Percentiles rank a stretch among this genome's conserved stretches.
Evolutionary conservation across 2,329 filamentous ascomycete genomes (phyloP).

Genomic region (Botrytis byssoidea): DNA sequence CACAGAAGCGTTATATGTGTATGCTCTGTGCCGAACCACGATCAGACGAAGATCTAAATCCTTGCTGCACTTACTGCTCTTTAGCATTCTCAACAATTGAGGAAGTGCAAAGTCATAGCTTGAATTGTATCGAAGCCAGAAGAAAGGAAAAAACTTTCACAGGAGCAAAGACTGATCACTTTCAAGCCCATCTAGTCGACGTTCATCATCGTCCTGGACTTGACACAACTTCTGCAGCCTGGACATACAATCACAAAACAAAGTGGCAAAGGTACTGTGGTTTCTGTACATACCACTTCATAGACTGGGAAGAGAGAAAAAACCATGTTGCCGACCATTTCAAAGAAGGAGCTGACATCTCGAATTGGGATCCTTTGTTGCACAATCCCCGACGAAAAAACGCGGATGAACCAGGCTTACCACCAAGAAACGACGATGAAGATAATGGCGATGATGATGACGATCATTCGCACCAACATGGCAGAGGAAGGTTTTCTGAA

Average conservation of each 20-base stretch:
- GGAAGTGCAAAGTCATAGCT: neutral
- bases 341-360: neutral
- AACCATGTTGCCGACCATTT: neutral
- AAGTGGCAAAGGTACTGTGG: neutral
- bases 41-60: neutral
- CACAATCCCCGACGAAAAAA: neutral
- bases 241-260: neutral
- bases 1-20: neutral
- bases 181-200: neutral
- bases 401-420: neutral
- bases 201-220: neutral
- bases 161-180: neutral
- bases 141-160: neutral
- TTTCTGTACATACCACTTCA: neutral
- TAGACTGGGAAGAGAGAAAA: neutral
- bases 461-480: neutral
- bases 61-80: neutral
- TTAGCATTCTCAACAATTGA: neutral
- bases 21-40: neutral
- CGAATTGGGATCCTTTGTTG: neutral
- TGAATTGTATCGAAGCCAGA: neutral
- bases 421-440: neutral
- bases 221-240: neutral
- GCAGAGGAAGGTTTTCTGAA: neutral
- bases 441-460: neutral